Evolutionary conservation across 1,284 basidiomycete genomes (phyloP).

Genomic region (Moniliophthora roreri): DNA sequence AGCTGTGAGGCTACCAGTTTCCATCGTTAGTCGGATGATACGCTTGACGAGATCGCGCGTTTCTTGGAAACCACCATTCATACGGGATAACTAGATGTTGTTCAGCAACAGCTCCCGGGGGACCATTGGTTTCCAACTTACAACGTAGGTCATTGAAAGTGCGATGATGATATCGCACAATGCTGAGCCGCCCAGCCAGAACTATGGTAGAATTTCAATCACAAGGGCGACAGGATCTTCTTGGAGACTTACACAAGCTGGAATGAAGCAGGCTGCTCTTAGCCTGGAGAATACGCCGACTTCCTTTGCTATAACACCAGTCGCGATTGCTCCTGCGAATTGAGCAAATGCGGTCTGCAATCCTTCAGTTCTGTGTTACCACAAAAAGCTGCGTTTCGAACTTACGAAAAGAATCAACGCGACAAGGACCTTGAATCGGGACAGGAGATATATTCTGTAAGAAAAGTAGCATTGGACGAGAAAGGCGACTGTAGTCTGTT

Average conservation of each 20-base stretch:
- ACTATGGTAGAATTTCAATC: not conserved
- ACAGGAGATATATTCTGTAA: not conserved
- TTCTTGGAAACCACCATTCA: slow-evolving; percentile 7
- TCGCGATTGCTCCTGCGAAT: not conserved
- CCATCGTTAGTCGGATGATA: slow-evolving; percentile 14
- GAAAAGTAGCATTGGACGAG: not conserved
- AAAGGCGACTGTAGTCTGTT: not conserved
- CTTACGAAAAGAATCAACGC: not conserved
- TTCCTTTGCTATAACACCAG: not conserved
- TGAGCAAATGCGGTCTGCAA: not conserved
- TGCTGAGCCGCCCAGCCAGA: slow-evolving; percentile 10
- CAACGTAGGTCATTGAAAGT: slow-evolving; percentile 11
- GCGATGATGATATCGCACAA: slow-evolving; percentile 12
- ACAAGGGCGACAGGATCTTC: not conserved
- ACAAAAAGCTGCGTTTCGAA: not conserved
- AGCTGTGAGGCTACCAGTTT: slow-evolving; percentile 15
- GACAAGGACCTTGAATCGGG: not conserved
- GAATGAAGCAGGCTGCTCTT: not conserved
- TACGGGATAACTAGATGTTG: slow-evolving; percentile 7
- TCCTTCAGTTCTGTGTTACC: not conserved
- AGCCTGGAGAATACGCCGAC: not conserved
- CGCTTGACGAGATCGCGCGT: slow-evolving; percentile 12
- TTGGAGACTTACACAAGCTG: not conserved
- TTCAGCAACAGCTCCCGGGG: not conserved
- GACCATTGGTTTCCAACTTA: not conserved